Evolutionary conservation across 1,284 basidiomycete genomes (phyloP), one percentile per base, ranked within the genome.

Genomic region (Trichosporon sp.): DNA sequence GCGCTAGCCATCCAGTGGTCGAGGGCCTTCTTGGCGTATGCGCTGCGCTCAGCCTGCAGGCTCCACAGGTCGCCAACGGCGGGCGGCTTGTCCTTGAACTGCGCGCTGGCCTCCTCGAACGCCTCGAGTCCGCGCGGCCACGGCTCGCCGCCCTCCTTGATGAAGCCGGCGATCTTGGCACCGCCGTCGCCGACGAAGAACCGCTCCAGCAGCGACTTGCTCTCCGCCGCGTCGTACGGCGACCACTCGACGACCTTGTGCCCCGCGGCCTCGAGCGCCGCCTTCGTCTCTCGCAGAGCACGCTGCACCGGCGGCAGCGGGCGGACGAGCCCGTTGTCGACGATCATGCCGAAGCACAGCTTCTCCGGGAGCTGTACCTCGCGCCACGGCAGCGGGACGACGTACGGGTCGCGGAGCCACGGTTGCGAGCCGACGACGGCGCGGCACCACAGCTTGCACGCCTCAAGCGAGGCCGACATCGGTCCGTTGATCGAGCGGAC

Each of bases 401-500:
- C 86, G 31, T 87, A 80, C 0, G 91, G 90, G 75, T 93, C 92
- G 68, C 83, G 84, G 5, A 86, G 76, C 91, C 92, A 93, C 0
- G 90, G 90, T 71, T 88, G 82, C n/a, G 83, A 76, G 64, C 84
- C 75, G 23, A 78, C 74, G 18, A 81, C 75, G 0, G 79, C 74
- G 76, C 89, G 87, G 60, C 65, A 25, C 32, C 92, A 92, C 1
- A 85, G 74, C 75, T 89, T 89, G 51, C 92, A 76, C 1, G 87
- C 89, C 4, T 79, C 84, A 15, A 92, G 72, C 18, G 86, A 87
- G 29, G 83, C 84, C 2, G 88, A 84, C 70, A 92, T 85, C 1
- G 92, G 92, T 0, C 92, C 92, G 1, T 92, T 85, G 60, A 92
- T 90, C 1, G 90, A 91, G 1, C 85, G 83, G 29, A 92, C 81